These are phyloP conservation scores for Pisolithus thermaeus DNA, from an alignment of 1,284 basidiomycete genomes.

Conservation along the genomic window DNA sequence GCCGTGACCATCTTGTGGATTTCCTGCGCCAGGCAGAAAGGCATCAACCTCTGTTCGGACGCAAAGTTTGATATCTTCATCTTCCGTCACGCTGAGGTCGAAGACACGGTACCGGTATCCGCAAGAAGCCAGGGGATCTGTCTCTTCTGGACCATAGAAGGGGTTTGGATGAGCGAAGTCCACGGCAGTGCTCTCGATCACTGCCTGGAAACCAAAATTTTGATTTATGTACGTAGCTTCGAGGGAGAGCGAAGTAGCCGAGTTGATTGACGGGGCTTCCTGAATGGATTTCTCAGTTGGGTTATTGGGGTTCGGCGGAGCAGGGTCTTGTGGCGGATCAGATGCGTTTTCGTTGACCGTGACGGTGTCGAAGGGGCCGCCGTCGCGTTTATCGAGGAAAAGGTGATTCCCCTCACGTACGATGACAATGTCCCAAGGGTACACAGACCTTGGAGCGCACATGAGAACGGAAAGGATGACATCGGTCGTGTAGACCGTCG, in stretches of 20 bases:
- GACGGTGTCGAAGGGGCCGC: slow-evolving; percentile 94
- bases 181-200: slow-evolving; percentile 66
- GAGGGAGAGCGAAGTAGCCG: slow-evolving; percentile 88
- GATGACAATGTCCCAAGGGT: slow-evolving; percentile 99
- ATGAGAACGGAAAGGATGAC: slow-evolving; percentile 94
- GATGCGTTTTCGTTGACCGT: slow-evolving; percentile 99
- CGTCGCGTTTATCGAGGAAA: slow-evolving; percentile 98
- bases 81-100: slow-evolving; percentile 85
- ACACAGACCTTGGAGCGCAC: slow-evolving; percentile 92
- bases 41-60: slow-evolving; percentile 97
- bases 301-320: slow-evolving; percentile 72
- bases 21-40: slow-evolving; percentile 63
- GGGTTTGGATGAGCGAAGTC: slow-evolving; percentile 87
- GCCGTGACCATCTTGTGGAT: slow-evolving; percentile 68
- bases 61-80: slow-evolving; percentile 88
- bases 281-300: slow-evolving; percentile 60
- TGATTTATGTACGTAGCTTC: slow-evolving; percentile 99
- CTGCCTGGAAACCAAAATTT: slow-evolving; percentile 97
- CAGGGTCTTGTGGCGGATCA: slow-evolving; percentile 88
- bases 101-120: slow-evolving; percentile 97
- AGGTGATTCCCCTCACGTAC: slow-evolving; percentile 89
- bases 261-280: slow-evolving; percentile 82
- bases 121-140: slow-evolving; percentile 91
- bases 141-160: slow-evolving; percentile 94
- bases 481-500: slow-evolving; percentile 92